Percentiles rank a stretch among this genome's conserved stretches.
phyloP scores from a whole-genome alignment of 331 rosid species.

The Saraca asoca region DNA sequence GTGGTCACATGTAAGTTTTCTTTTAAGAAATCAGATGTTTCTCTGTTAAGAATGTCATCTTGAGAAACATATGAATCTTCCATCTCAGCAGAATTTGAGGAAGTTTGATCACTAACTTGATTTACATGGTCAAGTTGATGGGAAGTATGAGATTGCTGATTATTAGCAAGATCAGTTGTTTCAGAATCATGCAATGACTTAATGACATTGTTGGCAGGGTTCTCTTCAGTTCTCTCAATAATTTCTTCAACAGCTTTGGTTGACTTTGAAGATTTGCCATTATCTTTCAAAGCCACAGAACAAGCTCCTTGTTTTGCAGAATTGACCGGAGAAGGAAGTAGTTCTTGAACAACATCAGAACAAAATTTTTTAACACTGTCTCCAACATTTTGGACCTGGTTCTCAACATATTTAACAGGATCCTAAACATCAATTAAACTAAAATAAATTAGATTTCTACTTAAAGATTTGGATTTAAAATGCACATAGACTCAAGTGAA shows the following conservation, averaged over 20 bases:
- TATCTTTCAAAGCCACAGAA: conserved; percentile 36
- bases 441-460: conserved; percentile 14
- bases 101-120: conserved; percentile 36
- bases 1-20: conserved; percentile 29
- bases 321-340: conserved; percentile 45
- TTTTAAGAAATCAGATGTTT: conserved; percentile 12
- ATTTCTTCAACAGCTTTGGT: background rate
- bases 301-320: conserved; percentile 44
- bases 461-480: conserved; percentile 20
- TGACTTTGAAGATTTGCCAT: conserved; percentile 26
- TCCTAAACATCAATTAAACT: conserved; percentile 51
- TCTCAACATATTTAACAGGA: conserved; percentile 68
- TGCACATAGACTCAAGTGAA: background rate
- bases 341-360: conserved; percentile 67
- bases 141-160: conserved; percentile 37
- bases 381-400: conserved; percentile 67
- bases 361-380: conserved; percentile 64
- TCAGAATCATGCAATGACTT: conserved; percentile 36
- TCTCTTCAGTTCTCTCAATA: conserved; percentile 37
- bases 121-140: conserved; percentile 21
- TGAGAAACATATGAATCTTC: conserved; percentile 29
- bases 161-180: conserved; percentile 34
- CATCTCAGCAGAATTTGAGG: conserved; percentile 29
- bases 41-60: conserved; percentile 36
- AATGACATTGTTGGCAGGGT: conserved; percentile 26